Percentiles rank a stretch among this genome's conserved stretches.
phyloP scores from a whole-genome alignment of 768 basidiomycete genomes.

The Pulveroboletus sp. region DNA sequence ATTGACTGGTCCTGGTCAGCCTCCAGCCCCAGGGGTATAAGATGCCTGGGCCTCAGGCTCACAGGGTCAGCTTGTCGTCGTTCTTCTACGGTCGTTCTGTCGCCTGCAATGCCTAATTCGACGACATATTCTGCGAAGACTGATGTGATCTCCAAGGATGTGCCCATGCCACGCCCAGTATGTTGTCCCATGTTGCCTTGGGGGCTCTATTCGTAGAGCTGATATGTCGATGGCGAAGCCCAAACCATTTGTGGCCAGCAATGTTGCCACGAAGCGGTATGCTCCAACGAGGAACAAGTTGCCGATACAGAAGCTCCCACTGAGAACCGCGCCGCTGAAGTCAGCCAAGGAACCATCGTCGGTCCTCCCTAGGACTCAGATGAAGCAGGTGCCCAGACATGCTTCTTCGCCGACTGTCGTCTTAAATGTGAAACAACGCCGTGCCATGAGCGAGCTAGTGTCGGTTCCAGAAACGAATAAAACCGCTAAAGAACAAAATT shows the following conservation, averaged over 20 bases:
- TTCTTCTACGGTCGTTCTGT: background rate
- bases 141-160: background rate
- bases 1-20: background rate
- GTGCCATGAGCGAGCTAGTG: rapidly evolving
- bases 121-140: background rate
- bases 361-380: background rate
- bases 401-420: background rate
- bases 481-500: background rate
- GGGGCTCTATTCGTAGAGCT: background rate
- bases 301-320: background rate
- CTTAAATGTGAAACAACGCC: background rate
- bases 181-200: background rate
- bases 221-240: background rate
- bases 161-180: background rate
- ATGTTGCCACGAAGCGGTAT: constrained; percentile 1
- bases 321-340: background rate
- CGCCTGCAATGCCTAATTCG: background rate
- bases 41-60: background rate
- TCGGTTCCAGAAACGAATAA: background rate
- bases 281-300: background rate
- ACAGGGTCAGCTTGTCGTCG: background rate
- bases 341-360: background rate
- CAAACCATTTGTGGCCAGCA: constrained; percentile 13
- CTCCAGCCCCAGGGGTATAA: background rate
- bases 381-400: background rate